Conservation (phyloP, 257 asterid species). For the Marsdenia floribunda region DNA sequence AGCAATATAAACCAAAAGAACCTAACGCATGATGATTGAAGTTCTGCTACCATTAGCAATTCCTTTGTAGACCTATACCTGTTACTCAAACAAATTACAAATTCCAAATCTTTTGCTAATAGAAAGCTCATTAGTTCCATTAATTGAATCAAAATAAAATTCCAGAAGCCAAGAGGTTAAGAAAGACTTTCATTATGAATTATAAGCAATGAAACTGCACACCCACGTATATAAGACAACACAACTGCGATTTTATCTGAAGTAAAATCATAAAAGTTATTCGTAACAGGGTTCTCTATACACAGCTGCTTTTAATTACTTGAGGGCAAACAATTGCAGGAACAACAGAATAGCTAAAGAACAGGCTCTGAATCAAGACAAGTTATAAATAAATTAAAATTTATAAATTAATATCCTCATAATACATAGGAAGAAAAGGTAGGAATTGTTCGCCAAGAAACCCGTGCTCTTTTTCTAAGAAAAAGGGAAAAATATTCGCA, state of each 20-base stretch:
- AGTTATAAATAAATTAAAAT: background rate
- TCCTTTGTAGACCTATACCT: background rate
- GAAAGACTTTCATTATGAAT: too few species aligned
- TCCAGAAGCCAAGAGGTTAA: background rate
- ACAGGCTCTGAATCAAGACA: background rate
- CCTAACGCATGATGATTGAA: background rate
- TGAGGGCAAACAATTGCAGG: background rate
- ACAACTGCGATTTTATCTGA: background rate
- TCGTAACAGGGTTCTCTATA: too few species aligned
- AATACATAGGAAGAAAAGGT: background rate
- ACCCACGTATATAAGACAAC: background rate
- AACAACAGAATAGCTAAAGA: background rate
- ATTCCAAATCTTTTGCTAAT: background rate
- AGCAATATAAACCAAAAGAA: background rate
- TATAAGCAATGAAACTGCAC: background rate
- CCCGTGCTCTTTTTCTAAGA: too few species aligned
- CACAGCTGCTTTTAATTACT: too few species aligned
- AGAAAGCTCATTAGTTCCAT: background rate
- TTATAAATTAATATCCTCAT: background rate
- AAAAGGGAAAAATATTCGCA: background rate
- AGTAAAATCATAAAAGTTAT: background rate
- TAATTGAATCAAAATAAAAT: too few species aligned
- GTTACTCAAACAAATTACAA: background rate
- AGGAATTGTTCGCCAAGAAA: background rate
- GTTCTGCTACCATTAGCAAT: background rate